phyloP scores from a whole-genome alignment of 1,284 basidiomycete genomes.

The Coriolopsis trogii region DNA sequence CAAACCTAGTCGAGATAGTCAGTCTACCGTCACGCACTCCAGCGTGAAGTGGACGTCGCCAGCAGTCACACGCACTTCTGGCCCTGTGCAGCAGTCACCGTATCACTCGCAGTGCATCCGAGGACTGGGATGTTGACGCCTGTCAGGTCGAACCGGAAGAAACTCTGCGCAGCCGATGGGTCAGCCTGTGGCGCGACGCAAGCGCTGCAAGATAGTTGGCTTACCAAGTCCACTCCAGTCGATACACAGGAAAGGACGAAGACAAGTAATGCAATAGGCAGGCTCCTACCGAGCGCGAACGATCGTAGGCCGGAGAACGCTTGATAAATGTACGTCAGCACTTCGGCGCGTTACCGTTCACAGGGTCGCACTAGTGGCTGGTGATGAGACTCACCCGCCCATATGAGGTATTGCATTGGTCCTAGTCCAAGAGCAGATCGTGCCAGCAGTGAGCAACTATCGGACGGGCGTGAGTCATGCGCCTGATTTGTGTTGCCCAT shows the following conservation, averaged over 20 bases:
- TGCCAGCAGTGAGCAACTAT: too few relatives aligned
- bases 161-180: background rate
- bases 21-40: background rate
- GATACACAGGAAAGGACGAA: background rate
- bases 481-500: conserved; percentile 1
- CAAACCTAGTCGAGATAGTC: background rate
- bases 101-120: background rate
- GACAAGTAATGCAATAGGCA: background rate
- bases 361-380: too few relatives aligned
- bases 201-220: background rate
- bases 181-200: too few relatives aligned
- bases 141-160: background rate
- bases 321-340: background rate
- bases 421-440: too few relatives aligned
- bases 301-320: background rate
- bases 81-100: background rate
- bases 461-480: too few relatives aligned
- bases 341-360: background rate
- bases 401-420: conserved; percentile 1
- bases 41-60: background rate
- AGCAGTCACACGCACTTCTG: background rate
- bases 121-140: background rate
- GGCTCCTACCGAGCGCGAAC: background rate
- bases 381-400: conserved; percentile 6
- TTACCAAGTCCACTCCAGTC: background rate